Evolutionary conservation across 345 rosid species (phyloP), one percentile per base, ranked within the genome.

Genomic region (Cardamine occulta): DNA sequence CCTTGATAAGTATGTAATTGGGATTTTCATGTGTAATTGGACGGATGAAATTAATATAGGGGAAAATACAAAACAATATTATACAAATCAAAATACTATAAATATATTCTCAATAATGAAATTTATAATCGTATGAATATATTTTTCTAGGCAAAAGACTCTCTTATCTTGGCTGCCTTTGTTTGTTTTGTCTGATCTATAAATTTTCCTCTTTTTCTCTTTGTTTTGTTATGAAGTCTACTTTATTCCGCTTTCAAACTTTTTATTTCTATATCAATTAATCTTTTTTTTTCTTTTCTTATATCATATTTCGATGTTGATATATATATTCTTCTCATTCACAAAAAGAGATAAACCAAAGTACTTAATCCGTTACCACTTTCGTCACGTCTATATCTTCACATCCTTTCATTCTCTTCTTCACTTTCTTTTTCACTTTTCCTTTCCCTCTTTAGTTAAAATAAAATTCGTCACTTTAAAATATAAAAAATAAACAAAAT

Each of bases 361-460:
- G 70, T 69, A 42, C 39, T 62, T 3, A 32, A 60, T 7, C 23
- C 49, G 51, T 60, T 40, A 60, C 14, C 72, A 57, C 28, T 56
- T 31, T 39, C 62, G 77, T 72, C 63, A 78, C 63, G 81, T 78
- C 77, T 45, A 49, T 77, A 21, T 77, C 76, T 78, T 66, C 81
- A 64, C 72, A 71, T 78, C 72, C 68, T 64, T 72, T 77, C 61
- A 71, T 77, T 71, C 67, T 55, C 75, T 52, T 76, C 75, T 70
- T 55, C 3, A 54, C 77, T 71, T 56, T 57, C 13, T 29, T 71
- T 77, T 77, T 42, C 75, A 62, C 26, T 14, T 45, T 76, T 51
- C 18, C 55, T 37, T 24, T 53, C 26, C 35, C 3, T 3, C 1
- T 68, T 53, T 54, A 57, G 34, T 73, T 63, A 18, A 29, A 48